Evolutionary conservation across 352 stramenopile genomes (phyloP).

Genomic region (Phytophthora macrochlamydospora): DNA sequence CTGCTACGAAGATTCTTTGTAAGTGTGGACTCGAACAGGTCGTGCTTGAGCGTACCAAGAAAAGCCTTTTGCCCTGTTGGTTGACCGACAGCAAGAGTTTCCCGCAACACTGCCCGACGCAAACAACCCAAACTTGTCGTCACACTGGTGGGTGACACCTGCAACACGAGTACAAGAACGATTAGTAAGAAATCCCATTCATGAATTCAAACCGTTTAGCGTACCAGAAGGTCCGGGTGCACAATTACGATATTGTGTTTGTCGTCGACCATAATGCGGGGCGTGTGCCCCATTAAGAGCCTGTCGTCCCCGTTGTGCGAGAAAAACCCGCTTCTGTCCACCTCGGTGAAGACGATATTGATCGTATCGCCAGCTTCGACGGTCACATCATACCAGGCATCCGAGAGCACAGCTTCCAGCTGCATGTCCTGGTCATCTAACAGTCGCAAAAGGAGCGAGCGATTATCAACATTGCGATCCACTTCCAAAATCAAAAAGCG

Average conservation of each 20-base stretch:
- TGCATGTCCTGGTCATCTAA: constrained; percentile 71
- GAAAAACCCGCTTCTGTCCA: constrained; percentile 49
- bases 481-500: constrained; percentile 74
- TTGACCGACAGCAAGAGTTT: constrained; percentile 66
- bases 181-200: constrained; percentile 6
- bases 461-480: constrained; percentile 54
- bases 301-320: constrained; percentile 26
- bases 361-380: constrained; percentile 78
- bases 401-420: constrained; percentile 57
- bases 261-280: constrained; percentile 55
- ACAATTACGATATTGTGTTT: constrained; percentile 64
- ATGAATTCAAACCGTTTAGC: constrained; percentile 1
- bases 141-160: constrained; percentile 84
- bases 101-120: constrained; percentile 66
- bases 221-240: constrained; percentile 79
- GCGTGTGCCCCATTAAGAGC: constrained; percentile 7
- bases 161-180: constrained; percentile 4
- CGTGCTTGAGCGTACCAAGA: constrained; percentile 82
- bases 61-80: constrained; percentile 69
- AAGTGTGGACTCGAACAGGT: constrained; percentile 77
- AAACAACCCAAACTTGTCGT: constrained; percentile 80
- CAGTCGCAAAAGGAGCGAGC: constrained; percentile 58
- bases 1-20: constrained; percentile 35
- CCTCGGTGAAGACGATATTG: constrained; percentile 78
- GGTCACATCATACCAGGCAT: constrained; percentile 82